Conservation (phyloP, 2,329 filamentous ascomycete genomes). For the Phaeosphaeriaceae sp. region DNA sequence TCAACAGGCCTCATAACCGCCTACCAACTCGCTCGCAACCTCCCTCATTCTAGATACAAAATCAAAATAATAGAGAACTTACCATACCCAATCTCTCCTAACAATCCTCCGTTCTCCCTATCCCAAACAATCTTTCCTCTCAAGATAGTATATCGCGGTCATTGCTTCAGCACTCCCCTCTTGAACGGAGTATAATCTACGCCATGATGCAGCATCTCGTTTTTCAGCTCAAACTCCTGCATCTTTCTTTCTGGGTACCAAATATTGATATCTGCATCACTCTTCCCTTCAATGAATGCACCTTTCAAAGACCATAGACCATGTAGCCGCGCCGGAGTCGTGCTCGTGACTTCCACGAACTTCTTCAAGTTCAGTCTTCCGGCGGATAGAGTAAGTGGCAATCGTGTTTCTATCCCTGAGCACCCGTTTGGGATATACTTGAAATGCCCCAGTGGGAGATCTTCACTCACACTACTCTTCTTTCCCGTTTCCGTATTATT, state of each 20-base stretch:
- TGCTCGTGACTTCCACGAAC: slow-evolving; percentile 62
- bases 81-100: slow-evolving; percentile 58
- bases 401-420: slow-evolving; percentile 64
- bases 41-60: slow-evolving; percentile 46
- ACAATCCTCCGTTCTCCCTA: slow-evolving; percentile 58
- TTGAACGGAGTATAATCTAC: slow-evolving; percentile 70
- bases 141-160: slow-evolving; percentile 67
- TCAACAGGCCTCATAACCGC: slow-evolving; percentile 49
- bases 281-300: slow-evolving; percentile 56
- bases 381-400: slow-evolving; percentile 55
- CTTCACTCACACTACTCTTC: slow-evolving; percentile 55
- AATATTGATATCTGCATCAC: slow-evolving; percentile 63
- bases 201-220: slow-evolving; percentile 65
- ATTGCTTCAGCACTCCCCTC: slow-evolving; percentile 62
- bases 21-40: slow-evolving; percentile 55
- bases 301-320: slow-evolving; percentile 61
- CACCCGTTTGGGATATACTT: slow-evolving; percentile 65
- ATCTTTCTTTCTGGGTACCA: slow-evolving; percentile 53
- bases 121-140: slow-evolving; percentile 66
- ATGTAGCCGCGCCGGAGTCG: slow-evolving; percentile 65
- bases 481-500: slow-evolving; percentile 48
- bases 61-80: slow-evolving; percentile 58
- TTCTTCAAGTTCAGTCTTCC: slow-evolving; percentile 53
- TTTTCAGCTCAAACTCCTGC: slow-evolving; percentile 55
- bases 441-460: slow-evolving; percentile 57